Conservation (phyloP, 2,329 filamentous ascomycete species). For the Fusarium sp. region DNA sequence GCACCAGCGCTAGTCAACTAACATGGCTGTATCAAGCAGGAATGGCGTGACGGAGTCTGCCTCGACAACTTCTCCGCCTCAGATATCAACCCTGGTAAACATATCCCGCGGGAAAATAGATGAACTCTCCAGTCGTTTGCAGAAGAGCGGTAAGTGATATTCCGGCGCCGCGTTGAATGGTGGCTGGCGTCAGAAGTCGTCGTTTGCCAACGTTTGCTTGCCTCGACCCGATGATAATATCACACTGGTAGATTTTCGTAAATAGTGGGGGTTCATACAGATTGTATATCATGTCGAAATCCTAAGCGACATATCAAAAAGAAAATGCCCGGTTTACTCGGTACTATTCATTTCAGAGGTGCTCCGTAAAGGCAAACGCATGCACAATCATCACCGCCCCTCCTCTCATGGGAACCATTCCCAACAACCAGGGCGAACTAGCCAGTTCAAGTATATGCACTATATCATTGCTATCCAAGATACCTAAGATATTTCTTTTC, state of each 20-base stretch:
- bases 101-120: neutral
- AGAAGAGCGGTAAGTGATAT: neutral
- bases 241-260: neutral
- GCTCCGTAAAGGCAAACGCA: neutral
- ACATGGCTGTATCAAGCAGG: neutral
- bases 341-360: neutral
- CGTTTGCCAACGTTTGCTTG: neutral
- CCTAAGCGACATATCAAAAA: neutral
- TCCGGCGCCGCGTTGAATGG: neutral
- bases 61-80: constrained; percentile 1
- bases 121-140: neutral
- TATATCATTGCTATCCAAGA: neutral
- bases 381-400: neutral
- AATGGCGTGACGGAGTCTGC: constrained; percentile 5
- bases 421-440: neutral
- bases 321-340: neutral
- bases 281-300: neutral
- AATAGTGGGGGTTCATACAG: neutral
- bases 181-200: neutral
- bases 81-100: neutral
- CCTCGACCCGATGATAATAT: neutral
- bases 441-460: neutral
- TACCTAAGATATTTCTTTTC: neutral
- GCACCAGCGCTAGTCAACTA: neutral
- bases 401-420: neutral